Evolutionary conservation across 768 basidiomycete genomes (phyloP), one percentile per base, ranked within the genome.

Genomic region (Suillus bovinus): DNA sequence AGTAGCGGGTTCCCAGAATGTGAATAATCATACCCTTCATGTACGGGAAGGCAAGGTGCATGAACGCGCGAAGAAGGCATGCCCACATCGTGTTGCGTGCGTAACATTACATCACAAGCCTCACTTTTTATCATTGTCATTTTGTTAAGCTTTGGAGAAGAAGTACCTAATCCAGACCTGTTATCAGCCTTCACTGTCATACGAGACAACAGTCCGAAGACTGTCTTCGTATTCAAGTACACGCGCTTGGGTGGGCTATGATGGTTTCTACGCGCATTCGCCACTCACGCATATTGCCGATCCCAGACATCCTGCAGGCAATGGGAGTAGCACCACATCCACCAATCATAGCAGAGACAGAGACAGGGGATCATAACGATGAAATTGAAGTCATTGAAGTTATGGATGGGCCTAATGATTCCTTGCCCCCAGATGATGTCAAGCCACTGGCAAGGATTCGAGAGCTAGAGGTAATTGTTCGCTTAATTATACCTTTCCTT

Each of bases 141-240:
- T 61, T 42, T 20, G 10, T 22, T 8, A 24, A 70, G 67, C 2
- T 67, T 67, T 53, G 69, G 64, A n/a, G 60, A 56, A 13, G 57
- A 59, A 53, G 50, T 1, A n/a, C 16, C n/a, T 2, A 16, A 22
- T 36, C 5, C 10, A 24, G 0, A 10, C 2, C 8, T 4, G 22
- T 8, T 1, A 16, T 5, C 5, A 17, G 4, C 24, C 33, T 1
- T 29, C 9, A 27, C 0, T 2, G 0, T 49, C 24, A 2, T 6
- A 29, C 27, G 0, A 47, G 56, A 65, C 17, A 13, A 36, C 24
- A 49, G 61, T 29, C 71, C 61, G 4, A 0, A 0, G 16, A 14
- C 66, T 13, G n/a, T 49, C 14, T 71, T 71, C 22, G 58, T 66
- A 38, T 72, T 72, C 60, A 66, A 68, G 39, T 68, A 68, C 46